Evolutionary conservation across 129 eudicot genomes (phyloP).

Genomic region (Artemisia annua): DNA sequence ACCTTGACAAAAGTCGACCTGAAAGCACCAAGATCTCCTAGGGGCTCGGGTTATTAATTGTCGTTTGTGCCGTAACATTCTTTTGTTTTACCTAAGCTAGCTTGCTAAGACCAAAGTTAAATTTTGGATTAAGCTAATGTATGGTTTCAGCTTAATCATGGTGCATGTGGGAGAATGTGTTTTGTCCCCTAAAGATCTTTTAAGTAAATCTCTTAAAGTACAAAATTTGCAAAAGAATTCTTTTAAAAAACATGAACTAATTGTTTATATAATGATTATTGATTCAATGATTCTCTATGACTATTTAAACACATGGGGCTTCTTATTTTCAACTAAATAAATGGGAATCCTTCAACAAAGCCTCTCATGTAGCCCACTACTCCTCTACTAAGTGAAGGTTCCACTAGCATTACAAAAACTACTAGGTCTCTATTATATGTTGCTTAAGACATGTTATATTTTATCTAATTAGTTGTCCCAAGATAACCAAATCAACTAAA

Average conservation of each 20-base stretch:
- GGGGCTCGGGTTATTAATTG: slow-evolving; percentile 29
- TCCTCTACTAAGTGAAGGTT: slow-evolving; percentile 38
- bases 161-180: slow-evolving; percentile 72
- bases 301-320: slow-evolving; percentile 9
- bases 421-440: slow-evolving; percentile 3
- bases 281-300: slow-evolving; percentile 15
- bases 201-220: slow-evolving; percentile 19
- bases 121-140: slow-evolving; percentile 65
- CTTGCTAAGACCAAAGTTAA: slow-evolving; percentile 44
- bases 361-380: slow-evolving; percentile 42
- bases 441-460: slow-evolving; percentile 27
- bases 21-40: slow-evolving; percentile 34
- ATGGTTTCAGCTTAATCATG: slow-evolving; percentile 52
- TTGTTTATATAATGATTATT: neutral
- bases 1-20: slow-evolving; percentile 19
- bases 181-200: slow-evolving; percentile 36
- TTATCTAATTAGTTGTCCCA: slow-evolving; percentile 29
- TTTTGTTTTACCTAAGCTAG: slow-evolving; percentile 14
- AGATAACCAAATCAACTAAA: slow-evolving; percentile 10
- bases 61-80: neutral
- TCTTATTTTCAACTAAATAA: slow-evolving; percentile 1
- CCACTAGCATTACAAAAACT: slow-evolving; percentile 34
- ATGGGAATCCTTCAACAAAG: slow-evolving; percentile 49
- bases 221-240: neutral
- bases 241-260: slow-evolving; percentile 16